A percentile compares a stretch with the other conserved stretches of the same genome.
Conservation (phyloP, 2,329 filamentous ascomycete genomes). For the Aspergillus texensis region DNA sequence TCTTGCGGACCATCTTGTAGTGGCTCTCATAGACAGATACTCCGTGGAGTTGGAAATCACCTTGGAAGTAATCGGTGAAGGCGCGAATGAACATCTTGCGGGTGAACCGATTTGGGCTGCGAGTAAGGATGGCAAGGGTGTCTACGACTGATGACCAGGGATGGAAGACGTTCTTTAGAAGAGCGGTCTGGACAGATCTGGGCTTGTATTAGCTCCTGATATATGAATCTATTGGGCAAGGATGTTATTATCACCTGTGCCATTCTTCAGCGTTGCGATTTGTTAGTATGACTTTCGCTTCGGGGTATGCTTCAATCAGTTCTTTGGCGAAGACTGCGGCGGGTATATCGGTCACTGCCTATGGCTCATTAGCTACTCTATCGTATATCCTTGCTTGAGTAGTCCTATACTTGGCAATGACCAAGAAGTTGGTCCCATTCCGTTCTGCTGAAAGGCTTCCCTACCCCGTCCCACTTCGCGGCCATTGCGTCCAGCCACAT, state of each 20-base stretch:
- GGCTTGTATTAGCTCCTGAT: neutral
- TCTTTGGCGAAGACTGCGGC: conserved; percentile 23
- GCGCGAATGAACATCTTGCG: too few species aligned
- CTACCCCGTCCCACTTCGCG: conserved; percentile 59
- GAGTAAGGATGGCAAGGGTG: too few species aligned
- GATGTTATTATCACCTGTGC: conserved; percentile 14
- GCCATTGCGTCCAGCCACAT: conserved; percentile 63
- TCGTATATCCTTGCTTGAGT: neutral
- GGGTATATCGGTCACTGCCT: conserved; percentile 19
- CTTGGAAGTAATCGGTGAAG: too few species aligned
- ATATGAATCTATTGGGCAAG: too few species aligned
- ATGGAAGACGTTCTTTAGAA: too few species aligned
- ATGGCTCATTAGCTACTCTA: conserved; percentile 4
- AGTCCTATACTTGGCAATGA: conserved; percentile 13
- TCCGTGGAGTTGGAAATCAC: too few species aligned
- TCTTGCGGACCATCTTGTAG: conserved; percentile 47
- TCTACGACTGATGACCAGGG: too few species aligned
- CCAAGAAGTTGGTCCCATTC: conserved; percentile 10
- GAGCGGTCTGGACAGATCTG: conserved; percentile 15
- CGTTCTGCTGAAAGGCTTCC: conserved; percentile 31
- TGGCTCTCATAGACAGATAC: conserved; percentile 35
- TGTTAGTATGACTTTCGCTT: conserved; percentile 20
- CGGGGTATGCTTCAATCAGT: conserved; percentile 30
- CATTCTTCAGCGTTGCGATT: conserved; percentile 30
- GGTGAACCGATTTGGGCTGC: too few species aligned